These are phyloP conservation scores for Dactylellina parvicollis DNA, from an alignment of 2,329 filamentous ascomycete genomes.

Conservation along the genomic window DNA sequence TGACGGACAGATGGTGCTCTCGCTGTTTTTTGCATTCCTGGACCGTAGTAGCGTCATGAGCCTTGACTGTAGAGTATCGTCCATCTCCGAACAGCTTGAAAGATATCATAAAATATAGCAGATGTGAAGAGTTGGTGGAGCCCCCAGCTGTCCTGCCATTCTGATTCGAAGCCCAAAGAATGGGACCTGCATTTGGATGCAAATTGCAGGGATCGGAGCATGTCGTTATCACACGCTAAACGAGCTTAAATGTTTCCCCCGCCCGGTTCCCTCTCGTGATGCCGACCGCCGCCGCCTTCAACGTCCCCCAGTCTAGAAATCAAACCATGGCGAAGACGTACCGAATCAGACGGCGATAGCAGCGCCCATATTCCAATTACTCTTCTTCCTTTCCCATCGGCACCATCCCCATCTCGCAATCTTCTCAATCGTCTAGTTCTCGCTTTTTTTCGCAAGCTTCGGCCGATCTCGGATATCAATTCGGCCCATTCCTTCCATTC, in stretches of 20 bases:
- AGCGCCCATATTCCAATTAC: background rate
- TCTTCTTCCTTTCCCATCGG: background rate
- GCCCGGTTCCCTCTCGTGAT: slow-evolving; percentile 38
- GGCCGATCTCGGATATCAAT: background rate
- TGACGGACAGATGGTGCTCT: slow-evolving; percentile 30
- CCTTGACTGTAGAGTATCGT: background rate
- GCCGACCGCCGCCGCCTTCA: slow-evolving; percentile 28
- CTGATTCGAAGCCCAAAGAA: too few species aligned
- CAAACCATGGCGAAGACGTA: slow-evolving; percentile 37
- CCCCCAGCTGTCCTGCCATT: too few species aligned
- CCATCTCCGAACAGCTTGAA: too few species aligned
- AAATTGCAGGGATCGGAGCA: slow-evolving; percentile 22
- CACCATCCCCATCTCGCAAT: too few species aligned
- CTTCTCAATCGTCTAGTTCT: too few species aligned
- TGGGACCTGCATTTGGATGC: slow-evolving; percentile 11
- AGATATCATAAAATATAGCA: too few species aligned
- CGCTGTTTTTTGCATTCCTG: slow-evolving; percentile 17
- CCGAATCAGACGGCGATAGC: slow-evolving; percentile 40
- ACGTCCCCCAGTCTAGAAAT: background rate
- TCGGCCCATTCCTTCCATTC: too few species aligned
- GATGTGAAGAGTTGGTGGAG: too few species aligned
- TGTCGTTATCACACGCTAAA: slow-evolving; percentile 50
- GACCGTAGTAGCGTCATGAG: slow-evolving; percentile 7
- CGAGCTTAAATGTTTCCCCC: slow-evolving; percentile 6
- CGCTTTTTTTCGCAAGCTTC: too few species aligned